Evolutionary conservation across 352 stramenopile species (phyloP).

Genomic region (Globisporangium carolinianum): DNA sequence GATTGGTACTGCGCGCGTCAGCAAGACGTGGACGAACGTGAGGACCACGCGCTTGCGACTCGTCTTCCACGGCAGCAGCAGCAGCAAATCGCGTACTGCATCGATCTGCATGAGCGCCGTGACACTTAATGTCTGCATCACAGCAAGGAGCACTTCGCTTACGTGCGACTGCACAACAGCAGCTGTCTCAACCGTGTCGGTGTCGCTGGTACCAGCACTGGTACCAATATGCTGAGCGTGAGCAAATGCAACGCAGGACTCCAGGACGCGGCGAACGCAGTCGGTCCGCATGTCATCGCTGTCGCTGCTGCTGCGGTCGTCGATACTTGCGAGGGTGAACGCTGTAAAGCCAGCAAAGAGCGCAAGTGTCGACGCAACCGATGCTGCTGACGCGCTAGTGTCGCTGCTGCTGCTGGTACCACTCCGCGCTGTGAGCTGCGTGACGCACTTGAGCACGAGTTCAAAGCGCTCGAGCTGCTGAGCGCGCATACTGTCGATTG

Average conservation of each 20-base stretch:
- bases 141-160: conserved; percentile 12
- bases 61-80: conserved; percentile 42
- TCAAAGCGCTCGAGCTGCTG: too few species aligned
- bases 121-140: conserved; percentile 23
- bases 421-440: too few species aligned
- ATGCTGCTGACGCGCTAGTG: too few species aligned
- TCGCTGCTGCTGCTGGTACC: too few species aligned
- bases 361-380: background rate
- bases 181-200: conserved; percentile 5
- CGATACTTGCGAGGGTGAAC: conserved; percentile 35
- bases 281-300: background rate
- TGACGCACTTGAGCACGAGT: too few species aligned
- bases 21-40: conserved; percentile 36
- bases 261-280: conserved; percentile 13
- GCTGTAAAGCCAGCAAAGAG: conserved; percentile 51
- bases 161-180: conserved; percentile 4
- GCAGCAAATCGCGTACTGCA: conserved; percentile 27
- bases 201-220: too few species aligned
- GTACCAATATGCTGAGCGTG: too few species aligned
- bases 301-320: too few species aligned
- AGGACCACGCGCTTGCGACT: conserved; percentile 48
- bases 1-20: conserved; percentile 32
- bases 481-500: too few species aligned
- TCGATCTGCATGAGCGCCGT: conserved; percentile 31
- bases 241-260: too few species aligned